A percentile compares a stretch with the other conserved stretches of the same genome.
Evolutionary conservation across 1,139 yeast genomes (phyloP).

Genomic region (Zygoascus sp.): DNA sequence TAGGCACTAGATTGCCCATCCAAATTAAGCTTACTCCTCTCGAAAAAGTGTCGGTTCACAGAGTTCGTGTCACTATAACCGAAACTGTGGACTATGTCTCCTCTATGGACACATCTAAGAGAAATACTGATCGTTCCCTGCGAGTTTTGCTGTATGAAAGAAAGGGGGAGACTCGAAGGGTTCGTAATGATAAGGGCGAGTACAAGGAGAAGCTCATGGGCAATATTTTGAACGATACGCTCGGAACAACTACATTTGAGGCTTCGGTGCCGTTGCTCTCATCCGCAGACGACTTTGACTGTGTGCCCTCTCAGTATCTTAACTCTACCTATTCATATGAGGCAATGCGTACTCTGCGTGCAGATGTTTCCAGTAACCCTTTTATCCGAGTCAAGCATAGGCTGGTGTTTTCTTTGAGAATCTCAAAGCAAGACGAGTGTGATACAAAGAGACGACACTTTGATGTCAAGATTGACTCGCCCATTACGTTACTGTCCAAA

Average conservation of each 20-base stretch:
- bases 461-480: constrained; percentile 87
- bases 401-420: constrained; percentile 70
- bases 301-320: constrained; percentile 20
- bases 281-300: constrained; percentile 20
- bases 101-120: constrained; percentile 29
- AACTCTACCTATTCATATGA: constrained; percentile 17
- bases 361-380: constrained; percentile 64
- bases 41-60: constrained; percentile 59
- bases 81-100: constrained; percentile 67
- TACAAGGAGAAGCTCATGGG: constrained; percentile 10
- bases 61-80: constrained; percentile 65
- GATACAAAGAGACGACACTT: constrained; percentile 67
- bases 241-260: constrained; percentile 14
- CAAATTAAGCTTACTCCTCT: constrained; percentile 71
- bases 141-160: constrained; percentile 31
- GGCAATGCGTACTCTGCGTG: constrained; percentile 40
- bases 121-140: constrained; percentile 29
- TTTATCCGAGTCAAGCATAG: constrained; percentile 72
- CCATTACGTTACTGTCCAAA: constrained; percentile 65
- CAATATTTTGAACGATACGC: constrained; percentile 10
- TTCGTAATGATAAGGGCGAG: constrained; percentile 2
- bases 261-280: constrained; percentile 25
- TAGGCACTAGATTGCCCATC: constrained; percentile 58
- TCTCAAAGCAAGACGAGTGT: constrained; percentile 58
- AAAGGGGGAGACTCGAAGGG: constrained; percentile 22